Evolutionary conservation across 2,329 filamentous ascomycete species (phyloP), one percentile per base, ranked within the genome.

Genomic region (Bretziella fagacearum): DNA sequence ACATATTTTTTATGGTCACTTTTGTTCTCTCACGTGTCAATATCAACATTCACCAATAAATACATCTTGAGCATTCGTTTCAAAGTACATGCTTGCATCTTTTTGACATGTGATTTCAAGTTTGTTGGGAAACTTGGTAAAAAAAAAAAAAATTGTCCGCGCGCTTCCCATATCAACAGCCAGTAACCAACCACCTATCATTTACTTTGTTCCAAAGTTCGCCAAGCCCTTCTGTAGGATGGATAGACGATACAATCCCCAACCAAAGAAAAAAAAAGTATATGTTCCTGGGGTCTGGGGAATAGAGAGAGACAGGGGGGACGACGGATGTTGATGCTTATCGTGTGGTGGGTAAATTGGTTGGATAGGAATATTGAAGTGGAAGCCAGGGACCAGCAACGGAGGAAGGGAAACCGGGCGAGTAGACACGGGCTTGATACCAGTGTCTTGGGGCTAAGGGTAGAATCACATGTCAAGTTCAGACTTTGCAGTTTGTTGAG

Each of bases 81-180:
- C n/a, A n/a, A n/a, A n/a, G n/a, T 46, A n/a, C 23, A 22, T 22
- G 13, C 25, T 22, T 27, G 30, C 25, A 13, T 35, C 25, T 46
- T 39, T 47, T 40, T 29, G 29, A 40, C 37, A 47, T 33, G 35
- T 47, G 37, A 47, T 30, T 39, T 23, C 27, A 40, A 41, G 15
- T 33, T 41, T 68, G 11, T 74, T 62, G 2, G 78, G 77, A 53
- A 58, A 64, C 50, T 61, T 65, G 55, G 70, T 56, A 59, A 20
- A 39, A n/a, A n/a, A n/a, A 4, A 3, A 30, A 10, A 3, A 30
- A 6, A 5, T 11, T 10, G 27, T 30, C 27, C 27, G 27, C n/a
- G 27, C 27, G 6, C 27, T 4, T 11, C 10, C 27, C 5, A 30
- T 30, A 30, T 4, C 10, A 30, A 30, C n/a, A 30, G 27, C 27